Percentiles rank a stretch among this genome's conserved stretches.
Conservation (phyloP, 306 rosid genomes). For the Alnus rubra region DNA sequence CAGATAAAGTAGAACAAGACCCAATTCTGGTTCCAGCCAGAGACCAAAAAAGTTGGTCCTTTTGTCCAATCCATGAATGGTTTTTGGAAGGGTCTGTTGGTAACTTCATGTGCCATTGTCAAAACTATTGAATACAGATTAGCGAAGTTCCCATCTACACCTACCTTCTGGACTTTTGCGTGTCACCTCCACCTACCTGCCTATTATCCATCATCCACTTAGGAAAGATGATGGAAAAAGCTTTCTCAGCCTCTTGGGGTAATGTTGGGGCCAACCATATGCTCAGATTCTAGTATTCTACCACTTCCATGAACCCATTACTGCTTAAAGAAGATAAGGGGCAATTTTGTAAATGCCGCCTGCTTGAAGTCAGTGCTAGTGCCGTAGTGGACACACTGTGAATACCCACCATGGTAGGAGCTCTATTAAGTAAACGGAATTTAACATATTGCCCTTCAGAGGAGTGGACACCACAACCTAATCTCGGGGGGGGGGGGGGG, state of each 20-base stretch:
- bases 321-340: neutral
- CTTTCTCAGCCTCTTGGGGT: constrained; percentile 7
- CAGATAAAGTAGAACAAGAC: constrained; percentile 31
- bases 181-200: constrained; percentile 42
- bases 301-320: neutral
- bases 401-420: constrained; percentile 24
- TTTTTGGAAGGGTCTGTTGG: neutral
- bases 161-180: constrained; percentile 54
- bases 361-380: neutral
- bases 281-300: neutral
- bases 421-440: neutral
- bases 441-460: neutral
- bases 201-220: constrained; percentile 29
- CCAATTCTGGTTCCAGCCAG: constrained; percentile 34
- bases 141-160: constrained; percentile 45
- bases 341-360: constrained; percentile 4
- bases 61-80: neutral
- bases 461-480: neutral
- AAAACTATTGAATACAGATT: constrained; percentile 22
- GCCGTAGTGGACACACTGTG: constrained; percentile 18
- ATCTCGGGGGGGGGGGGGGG: neutral
- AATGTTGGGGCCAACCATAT: constrained; percentile 7
- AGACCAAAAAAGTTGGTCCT: neutral
- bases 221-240: constrained; percentile 32
- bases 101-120: constrained; percentile 22